Base-by-base conservation (phyloP, 116 monocot species). In the Posidonia oceanica region DNA sequence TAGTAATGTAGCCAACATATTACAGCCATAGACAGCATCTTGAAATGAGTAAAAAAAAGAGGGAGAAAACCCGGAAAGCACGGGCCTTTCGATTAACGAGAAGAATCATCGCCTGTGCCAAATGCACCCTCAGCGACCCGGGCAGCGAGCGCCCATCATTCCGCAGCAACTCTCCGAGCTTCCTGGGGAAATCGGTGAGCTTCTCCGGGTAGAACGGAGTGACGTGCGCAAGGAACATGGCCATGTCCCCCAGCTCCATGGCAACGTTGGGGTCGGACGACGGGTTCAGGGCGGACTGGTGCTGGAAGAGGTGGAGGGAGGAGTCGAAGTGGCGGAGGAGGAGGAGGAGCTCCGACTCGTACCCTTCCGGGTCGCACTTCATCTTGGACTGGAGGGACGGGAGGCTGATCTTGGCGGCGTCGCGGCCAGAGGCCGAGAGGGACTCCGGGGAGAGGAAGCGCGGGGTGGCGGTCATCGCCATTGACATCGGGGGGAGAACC, bases 311-410 rank as follows among this genome's bases (percentile, higher is more conserved):
- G 36, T 79, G 62, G 38, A 96, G 83, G 37, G 85, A 83, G 55
- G 96, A 96, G 36, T 83, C 87, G 73, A 96, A 96, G 78, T 83
- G 84, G 72, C 86, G 86, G 71, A 71, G 59, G 54, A 88, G 75
- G 63, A 88, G 81, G 14, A 72, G 73, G 53, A 96, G 84, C 83
- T 96, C 96, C 36, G 79, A 44, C 69, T 76, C 76, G 78, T 96
- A 91, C 17, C 88, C 88, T 68, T 79, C 81, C 0, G 96, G 96
- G 59, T 96, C 96, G 60, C 79, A 77, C 78, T 96, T 96, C 91
- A 96, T 96, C 88, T 86, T 91, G 6, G 89, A 86, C 66, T 96
- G 96, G 55, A 96, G 80, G n/a, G 78, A 59, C 1, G 83, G 91
- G 18, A 96, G 83, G 71, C 66, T 85, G 16, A 89, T 59, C 54